Conservation (phyloP, 106 monocot species). For the Apostasia shenzhenica region DNA sequence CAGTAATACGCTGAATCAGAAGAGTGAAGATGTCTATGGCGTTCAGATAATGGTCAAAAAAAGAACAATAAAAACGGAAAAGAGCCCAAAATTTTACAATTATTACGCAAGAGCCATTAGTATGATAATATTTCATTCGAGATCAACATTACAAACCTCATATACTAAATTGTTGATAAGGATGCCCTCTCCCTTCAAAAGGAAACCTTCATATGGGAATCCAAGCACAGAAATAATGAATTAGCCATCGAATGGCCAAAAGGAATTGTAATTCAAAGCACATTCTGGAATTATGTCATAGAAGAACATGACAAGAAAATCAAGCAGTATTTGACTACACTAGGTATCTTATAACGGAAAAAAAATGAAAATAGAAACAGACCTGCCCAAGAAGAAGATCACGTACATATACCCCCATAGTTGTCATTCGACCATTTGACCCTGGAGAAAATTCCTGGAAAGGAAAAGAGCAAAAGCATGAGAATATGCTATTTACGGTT, state of each 20-base stretch:
- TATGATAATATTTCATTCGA: constrained; percentile 21
- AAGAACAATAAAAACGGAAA: not conserved
- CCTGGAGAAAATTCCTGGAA: constrained; percentile 87
- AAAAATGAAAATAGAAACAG: constrained; percentile 1
- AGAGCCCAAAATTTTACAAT: not conserved
- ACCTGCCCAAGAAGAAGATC: constrained; percentile 98
- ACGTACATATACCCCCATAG: constrained; percentile 91
- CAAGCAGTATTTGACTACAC: not conserved
- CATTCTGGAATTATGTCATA: constrained; percentile 3
- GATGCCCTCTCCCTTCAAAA: constrained; percentile 43
- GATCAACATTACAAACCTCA: constrained; percentile 72
- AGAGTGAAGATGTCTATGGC: not conserved
- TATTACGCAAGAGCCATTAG: not conserved
- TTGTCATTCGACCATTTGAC: constrained; percentile 69
- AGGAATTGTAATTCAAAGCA: constrained; percentile 16
- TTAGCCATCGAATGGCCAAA: constrained; percentile 19
- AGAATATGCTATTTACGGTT: not conserved
- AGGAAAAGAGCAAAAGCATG: not conserved
- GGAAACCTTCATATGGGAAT: constrained; percentile 30
- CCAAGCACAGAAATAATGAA: constrained; percentile 25
- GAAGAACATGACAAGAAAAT: constrained; percentile 8
- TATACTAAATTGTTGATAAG: constrained; percentile 38
- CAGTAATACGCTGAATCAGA: not conserved
- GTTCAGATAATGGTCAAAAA: not conserved
- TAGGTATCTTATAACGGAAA: not conserved